Conservation (phyloP, 2,329 filamentous ascomycete species). For the Paecilomyces formosus region DNA sequence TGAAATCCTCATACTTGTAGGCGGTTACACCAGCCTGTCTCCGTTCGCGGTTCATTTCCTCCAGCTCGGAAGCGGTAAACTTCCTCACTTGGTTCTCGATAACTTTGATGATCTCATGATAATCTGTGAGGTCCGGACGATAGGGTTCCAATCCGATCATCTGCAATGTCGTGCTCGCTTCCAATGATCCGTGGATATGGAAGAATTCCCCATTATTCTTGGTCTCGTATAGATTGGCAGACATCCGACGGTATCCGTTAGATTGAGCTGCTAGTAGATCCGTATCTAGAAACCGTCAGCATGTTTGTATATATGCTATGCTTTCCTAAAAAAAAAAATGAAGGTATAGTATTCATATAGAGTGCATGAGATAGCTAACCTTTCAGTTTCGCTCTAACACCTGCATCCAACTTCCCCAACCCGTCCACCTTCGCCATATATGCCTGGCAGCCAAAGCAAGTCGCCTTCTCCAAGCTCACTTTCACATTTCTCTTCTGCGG, state of each 20-base stretch:
- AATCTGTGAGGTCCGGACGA: conserved; percentile 54
- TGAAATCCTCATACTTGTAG: conserved; percentile 53
- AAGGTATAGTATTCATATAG: not conserved
- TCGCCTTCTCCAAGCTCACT: conserved; percentile 31
- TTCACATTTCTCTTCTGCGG: conserved; percentile 29
- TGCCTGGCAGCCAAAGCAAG: conserved; percentile 33
- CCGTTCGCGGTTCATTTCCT: conserved; percentile 48
- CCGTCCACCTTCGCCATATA: conserved; percentile 36
- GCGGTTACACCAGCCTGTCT: conserved; percentile 55
- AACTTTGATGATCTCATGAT: conserved; percentile 49
- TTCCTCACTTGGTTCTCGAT: conserved; percentile 54
- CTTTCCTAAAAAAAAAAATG: not conserved
- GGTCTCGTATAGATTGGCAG: conserved; percentile 64
- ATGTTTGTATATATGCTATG: not conserved
- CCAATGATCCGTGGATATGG: conserved; percentile 68
- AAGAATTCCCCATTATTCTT: conserved; percentile 61
- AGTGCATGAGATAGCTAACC: conserved; percentile 16
- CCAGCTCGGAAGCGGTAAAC: conserved; percentile 50
- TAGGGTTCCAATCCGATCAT: conserved; percentile 63
- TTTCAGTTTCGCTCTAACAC: conserved; percentile 31
- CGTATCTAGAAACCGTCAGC: conserved; percentile 49
- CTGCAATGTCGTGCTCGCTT: conserved; percentile 59
- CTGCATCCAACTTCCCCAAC: conserved; percentile 29
- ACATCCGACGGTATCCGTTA: conserved; percentile 62
- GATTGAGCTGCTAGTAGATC: conserved; percentile 65